A percentile compares a stretch with the other conserved stretches of the same genome.
Evolutionary conservation across 306 rosid species (phyloP).

Genomic region (Vigna trinervia): DNA sequence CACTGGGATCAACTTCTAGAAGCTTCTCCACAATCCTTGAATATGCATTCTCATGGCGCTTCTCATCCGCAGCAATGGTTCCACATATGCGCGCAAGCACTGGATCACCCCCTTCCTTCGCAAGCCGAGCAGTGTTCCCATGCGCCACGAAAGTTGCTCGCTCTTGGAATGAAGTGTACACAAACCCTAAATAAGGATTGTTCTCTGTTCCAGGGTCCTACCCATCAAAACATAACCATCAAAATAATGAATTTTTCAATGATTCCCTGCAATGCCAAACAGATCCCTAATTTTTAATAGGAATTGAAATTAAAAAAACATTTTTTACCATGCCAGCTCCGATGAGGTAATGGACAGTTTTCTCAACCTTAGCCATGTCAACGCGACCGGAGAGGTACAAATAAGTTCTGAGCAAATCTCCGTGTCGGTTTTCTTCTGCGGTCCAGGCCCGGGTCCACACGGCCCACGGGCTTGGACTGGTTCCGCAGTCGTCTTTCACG

Average conservation of each 20-base stretch:
- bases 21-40: conserved; percentile 49
- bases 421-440: conserved; percentile 85
- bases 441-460: conserved; percentile 83
- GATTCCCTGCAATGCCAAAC: too few relatives aligned
- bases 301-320: too few relatives aligned
- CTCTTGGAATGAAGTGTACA: conserved; percentile 20
- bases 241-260: too few relatives aligned
- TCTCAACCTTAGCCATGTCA: conserved; percentile 79
- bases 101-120: conserved; percentile 55
- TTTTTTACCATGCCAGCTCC: conserved; percentile 74
- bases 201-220: neutral
- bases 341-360: conserved; percentile 70
- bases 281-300: too few relatives aligned
- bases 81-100: conserved; percentile 40
- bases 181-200: neutral
- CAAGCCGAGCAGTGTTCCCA: conserved; percentile 74
- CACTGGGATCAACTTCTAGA: conserved; percentile 64
- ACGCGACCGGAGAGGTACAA: conserved; percentile 84
- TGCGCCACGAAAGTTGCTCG: conserved; percentile 36
- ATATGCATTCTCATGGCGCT: neutral
- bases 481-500: conserved; percentile 63
- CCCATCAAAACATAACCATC: too few relatives aligned
- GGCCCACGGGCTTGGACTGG: conserved; percentile 77
- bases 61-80: conserved; percentile 66
- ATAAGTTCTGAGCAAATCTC: conserved; percentile 73